Evolutionary conservation across 2,329 filamentous ascomycete species (phyloP).

Genomic region (Volutella citrinella): DNA sequence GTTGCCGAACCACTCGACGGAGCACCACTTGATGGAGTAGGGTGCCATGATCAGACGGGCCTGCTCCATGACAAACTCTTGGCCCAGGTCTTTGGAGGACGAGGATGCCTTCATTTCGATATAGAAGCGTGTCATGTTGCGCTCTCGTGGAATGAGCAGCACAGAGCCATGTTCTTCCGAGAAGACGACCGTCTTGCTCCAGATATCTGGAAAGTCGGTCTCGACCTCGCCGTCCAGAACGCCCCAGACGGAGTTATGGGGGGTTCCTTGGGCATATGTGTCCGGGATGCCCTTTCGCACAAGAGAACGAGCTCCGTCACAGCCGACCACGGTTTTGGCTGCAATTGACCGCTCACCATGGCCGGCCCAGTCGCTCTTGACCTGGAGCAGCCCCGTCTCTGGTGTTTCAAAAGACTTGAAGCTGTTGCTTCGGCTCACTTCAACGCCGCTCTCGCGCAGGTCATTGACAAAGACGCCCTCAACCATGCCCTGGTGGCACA

Average conservation of each 20-base stretch:
- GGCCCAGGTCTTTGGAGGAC: constrained; percentile 40
- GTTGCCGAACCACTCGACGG: constrained; percentile 67
- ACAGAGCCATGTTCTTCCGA: constrained; percentile 64
- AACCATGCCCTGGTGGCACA: constrained; percentile 71
- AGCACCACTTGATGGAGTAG: constrained; percentile 53
- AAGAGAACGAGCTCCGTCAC: constrained; percentile 67
- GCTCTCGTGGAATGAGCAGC: constrained; percentile 67
- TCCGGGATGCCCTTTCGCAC: constrained; percentile 61
- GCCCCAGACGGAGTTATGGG: constrained; percentile 60
- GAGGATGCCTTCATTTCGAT: constrained; percentile 48
- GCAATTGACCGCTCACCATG: constrained; percentile 49
- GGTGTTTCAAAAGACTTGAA: constrained; percentile 54
- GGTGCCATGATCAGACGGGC: constrained; percentile 58
- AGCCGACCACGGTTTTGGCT: constrained; percentile 64
- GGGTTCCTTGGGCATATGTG: constrained; percentile 50
- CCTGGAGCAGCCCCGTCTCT: constrained; percentile 39
- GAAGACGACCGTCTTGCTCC: constrained; percentile 68
- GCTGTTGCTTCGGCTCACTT: constrained; percentile 59
- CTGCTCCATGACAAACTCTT: constrained; percentile 67
- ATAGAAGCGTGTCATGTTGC: constrained; percentile 65
- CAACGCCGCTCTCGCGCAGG: constrained; percentile 57
- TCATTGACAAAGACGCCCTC: constrained; percentile 68
- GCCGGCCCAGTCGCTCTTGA: constrained; percentile 44
- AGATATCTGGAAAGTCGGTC: constrained; percentile 70
- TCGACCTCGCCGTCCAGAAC: constrained; percentile 68